These are phyloP conservation scores for Juglanconis sp. DNA, from an alignment of 2,329 filamentous ascomycete species.

Conservation along the genomic window DNA sequence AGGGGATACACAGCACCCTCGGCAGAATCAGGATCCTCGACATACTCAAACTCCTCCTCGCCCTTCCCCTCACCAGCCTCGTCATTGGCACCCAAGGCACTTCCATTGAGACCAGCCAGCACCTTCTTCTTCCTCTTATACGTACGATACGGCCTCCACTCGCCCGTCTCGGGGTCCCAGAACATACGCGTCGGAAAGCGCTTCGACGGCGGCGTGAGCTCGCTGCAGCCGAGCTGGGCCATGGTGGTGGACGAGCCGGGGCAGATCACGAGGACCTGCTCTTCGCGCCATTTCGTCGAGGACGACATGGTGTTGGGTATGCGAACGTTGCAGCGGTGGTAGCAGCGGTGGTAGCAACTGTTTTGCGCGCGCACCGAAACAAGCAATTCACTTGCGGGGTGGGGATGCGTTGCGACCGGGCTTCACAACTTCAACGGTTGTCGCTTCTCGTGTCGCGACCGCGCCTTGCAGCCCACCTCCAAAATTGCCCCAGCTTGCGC, in stretches of 20 bases:
- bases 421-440: background rate
- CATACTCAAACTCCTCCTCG: constrained; percentile 66
- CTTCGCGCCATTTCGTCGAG: constrained; percentile 61
- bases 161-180: constrained; percentile 73
- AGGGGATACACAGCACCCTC: constrained; percentile 92
- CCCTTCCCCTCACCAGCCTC: constrained; percentile 40
- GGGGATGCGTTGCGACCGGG: background rate
- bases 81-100: constrained; percentile 24
- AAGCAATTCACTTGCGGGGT: background rate
- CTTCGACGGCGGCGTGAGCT: constrained; percentile 85
- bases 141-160: constrained; percentile 73
- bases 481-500: background rate
- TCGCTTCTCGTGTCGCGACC: constrained; percentile 11
- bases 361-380: background rate
- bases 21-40: constrained; percentile 83
- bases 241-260: constrained; percentile 86
- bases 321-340: background rate
- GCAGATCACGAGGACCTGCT: constrained; percentile 68
- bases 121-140: constrained; percentile 57
- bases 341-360: background rate
- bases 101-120: constrained; percentile 18
- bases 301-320: constrained; percentile 43
- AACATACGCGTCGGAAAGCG: constrained; percentile 95
- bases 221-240: constrained; percentile 84
- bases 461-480: background rate